Conservation (phyloP, 2,329 filamentous ascomycete genomes). For the Botrytis paeoniae region DNA sequence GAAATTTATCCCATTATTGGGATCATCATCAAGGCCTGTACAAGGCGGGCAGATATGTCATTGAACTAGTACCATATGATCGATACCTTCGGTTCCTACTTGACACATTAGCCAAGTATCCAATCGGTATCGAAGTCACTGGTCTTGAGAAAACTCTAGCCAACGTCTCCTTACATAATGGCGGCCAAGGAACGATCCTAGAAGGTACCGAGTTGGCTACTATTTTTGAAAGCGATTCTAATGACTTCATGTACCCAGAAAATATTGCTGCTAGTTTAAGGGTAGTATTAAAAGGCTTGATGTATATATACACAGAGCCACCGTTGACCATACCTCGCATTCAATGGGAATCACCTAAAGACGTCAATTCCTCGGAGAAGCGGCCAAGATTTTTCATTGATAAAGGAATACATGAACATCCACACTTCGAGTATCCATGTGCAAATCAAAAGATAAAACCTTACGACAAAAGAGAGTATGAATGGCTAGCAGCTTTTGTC, state of each 20-base stretch:
- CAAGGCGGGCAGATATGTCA: background rate
- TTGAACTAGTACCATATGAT: conserved; percentile 8
- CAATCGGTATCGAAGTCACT: background rate
- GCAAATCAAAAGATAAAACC: background rate
- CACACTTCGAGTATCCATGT: background rate
- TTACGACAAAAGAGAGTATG: conserved; percentile 22
- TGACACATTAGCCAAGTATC: conserved; percentile 5
- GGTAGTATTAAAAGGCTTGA: background rate
- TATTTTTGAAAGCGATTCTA: background rate
- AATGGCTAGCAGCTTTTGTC: conserved; percentile 26
- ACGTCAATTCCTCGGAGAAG: background rate
- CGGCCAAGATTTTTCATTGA: conserved; percentile 1
- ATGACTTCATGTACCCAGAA: background rate
- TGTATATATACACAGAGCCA: conserved; percentile 10
- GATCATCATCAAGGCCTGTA: background rate
- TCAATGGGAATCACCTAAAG: background rate
- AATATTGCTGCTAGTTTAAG: background rate
- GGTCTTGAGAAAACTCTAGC: background rate
- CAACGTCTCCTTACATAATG: background rate
- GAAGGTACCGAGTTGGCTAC: too few species aligned
- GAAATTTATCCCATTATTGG: background rate
- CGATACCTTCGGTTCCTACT: conserved; percentile 11
- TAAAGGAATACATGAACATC: background rate
- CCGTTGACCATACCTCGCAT: background rate
- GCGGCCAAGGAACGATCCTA: background rate